Base-by-base conservation (phyloP, 805 yeast species). In the Schwanniomyces vanrijiae region DNA sequence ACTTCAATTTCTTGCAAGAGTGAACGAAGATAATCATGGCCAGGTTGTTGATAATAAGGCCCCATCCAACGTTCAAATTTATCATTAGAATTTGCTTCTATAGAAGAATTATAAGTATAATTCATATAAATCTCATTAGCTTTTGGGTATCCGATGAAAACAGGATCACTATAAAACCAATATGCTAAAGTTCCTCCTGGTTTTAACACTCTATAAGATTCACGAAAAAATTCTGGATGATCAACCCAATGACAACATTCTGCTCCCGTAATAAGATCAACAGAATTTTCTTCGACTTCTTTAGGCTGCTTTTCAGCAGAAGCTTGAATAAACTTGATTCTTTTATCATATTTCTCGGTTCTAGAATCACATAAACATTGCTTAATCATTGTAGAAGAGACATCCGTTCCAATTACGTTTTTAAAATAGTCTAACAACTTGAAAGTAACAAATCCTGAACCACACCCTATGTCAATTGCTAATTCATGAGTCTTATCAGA, bases 181-280 rank as follows among this genome's bases (percentile, higher is more conserved):
- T 80, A 79, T 0, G 90, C 86, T 41, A 90, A 59, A 0, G 90
- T 84, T 1, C 94, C 96, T 18, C 74, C 71, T 1, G 80, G 75
- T 43, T 76, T 77, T 49, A 89, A 69, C 11, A 81, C 67, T 4
- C 80, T 56, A 18, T 69, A 64, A 1, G 79, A 72, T 49, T 79
- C 81, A 4, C 62, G 55, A 59, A 81, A 82, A 60, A 83, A 84
- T 24, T 54, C 53, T 0, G 69, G 67, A 48, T 80, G 84, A 46
- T 84, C 75, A 47, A 88, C 78, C 96, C 96, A 90, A 65, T 90
- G 97, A n/a, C 78, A 81, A 48, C 90, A 86, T 60, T 90, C 90
- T 0, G 91, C 96, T n/a, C 84, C 87, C 2, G 90, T 78, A 11
- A 89, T 71, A 55, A 89, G 49, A 59, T 86, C 95, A 6, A 82